phyloP scores from a whole-genome alignment of 2,329 filamentous ascomycete genomes.

The Exophiala sp. region DNA sequence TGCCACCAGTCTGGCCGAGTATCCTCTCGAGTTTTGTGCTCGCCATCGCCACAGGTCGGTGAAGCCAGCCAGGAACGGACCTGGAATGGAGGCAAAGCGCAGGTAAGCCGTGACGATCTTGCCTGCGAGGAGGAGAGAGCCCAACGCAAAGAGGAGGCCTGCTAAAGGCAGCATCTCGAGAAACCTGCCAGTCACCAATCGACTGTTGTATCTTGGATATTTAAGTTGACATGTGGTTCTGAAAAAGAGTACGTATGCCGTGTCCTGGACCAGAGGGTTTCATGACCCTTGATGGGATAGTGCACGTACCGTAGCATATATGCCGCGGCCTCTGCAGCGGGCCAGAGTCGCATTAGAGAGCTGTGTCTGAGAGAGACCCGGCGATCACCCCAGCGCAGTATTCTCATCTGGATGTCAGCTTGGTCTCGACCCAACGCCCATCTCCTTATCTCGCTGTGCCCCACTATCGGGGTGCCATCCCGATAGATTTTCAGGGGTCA shows the following conservation, averaged over 20 bases:
- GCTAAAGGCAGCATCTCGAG: background rate
- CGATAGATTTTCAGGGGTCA: background rate
- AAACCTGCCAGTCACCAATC: background rate
- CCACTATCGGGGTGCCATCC: background rate
- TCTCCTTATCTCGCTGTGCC: background rate
- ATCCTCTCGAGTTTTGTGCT: conserved; percentile 5
- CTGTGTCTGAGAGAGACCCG: background rate
- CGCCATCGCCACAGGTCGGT: conserved; percentile 70
- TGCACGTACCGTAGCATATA: background rate
- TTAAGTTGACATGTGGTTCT: background rate
- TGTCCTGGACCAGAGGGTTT: background rate
- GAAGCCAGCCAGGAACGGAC: conserved; percentile 63
- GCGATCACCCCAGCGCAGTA: background rate
- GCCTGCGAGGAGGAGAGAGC: background rate
- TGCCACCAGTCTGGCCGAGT: conserved; percentile 1
- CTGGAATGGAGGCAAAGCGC: conserved; percentile 47
- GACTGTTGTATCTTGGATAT: background rate
- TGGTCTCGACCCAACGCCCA: background rate
- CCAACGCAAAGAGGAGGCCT: background rate
- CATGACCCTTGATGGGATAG: background rate
- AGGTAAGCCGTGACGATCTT: background rate
- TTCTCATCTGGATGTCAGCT: background rate
- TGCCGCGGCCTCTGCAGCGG: background rate
- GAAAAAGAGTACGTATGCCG: background rate
- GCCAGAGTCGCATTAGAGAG: background rate